phyloP scores from a whole-genome alignment of 441 rosid genomes.

The Mallotus japonicus region DNA sequence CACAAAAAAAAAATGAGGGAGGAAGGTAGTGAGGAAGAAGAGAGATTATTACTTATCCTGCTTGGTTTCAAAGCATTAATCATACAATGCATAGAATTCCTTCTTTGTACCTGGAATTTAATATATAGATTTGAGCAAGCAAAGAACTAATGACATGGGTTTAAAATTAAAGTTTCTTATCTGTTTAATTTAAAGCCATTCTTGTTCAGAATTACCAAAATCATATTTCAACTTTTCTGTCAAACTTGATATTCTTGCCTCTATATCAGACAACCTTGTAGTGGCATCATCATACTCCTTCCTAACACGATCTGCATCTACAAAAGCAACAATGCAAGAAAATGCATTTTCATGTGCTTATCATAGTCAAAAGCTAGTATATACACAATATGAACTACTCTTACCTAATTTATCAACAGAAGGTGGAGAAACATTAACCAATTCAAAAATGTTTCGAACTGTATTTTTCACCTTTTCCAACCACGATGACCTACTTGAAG shows the following conservation, averaged over 20 bases:
- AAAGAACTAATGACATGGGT: neutral
- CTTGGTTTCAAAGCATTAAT: conserved; percentile 81
- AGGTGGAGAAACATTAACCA: conserved; percentile 65
- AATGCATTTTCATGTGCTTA: conserved; percentile 10
- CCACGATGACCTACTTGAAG: conserved; percentile 60
- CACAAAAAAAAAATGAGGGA: neutral
- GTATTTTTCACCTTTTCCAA: conserved; percentile 78
- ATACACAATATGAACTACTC: neutral
- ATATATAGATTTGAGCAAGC: conserved; percentile 3
- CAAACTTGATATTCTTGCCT: conserved; percentile 80
- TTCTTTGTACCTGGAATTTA: conserved; percentile 67
- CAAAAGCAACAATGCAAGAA: conserved; percentile 26
- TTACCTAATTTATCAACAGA: conserved; percentile 78
- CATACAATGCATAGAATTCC: conserved; percentile 85
- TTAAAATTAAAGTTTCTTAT: no score
- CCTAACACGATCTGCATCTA: conserved; percentile 71
- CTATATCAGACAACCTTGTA: conserved; percentile 69
- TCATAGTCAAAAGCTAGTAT: neutral
- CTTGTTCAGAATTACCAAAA: conserved; percentile 47
- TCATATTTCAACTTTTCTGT: conserved; percentile 79
- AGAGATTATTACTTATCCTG: conserved; percentile 64
- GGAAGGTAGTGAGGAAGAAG: neutral
- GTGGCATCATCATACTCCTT: conserved; percentile 81
- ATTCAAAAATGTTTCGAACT: conserved; percentile 54
- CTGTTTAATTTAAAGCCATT: neutral